Evolutionary conservation across 768 basidiomycete genomes (phyloP), one percentile per base, ranked within the genome.

Genomic region (Hirschioporus abietinus): DNA sequence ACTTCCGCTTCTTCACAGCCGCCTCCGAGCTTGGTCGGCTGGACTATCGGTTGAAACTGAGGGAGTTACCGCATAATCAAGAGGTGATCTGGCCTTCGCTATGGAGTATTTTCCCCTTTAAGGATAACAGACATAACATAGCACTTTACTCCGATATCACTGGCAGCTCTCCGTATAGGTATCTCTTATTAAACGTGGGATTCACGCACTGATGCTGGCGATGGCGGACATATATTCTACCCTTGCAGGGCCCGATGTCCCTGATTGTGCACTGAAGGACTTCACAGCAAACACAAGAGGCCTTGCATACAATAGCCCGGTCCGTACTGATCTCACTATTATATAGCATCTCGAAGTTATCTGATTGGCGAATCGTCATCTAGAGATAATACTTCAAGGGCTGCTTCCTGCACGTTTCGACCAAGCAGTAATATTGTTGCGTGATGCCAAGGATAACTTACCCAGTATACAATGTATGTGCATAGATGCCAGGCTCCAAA

Each of bases 231-330:
- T 15, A 52, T 15, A 52, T 20, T 10, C 12, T 5, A 12, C 42
- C 42, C 20, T 52, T 12, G 42, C 42, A 52, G 42, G 42, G 42
- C 12, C 1, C 15, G 42, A 15, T 52, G 42, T 20, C 42, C 42
- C 42, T 52, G 42, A 52, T 52, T 52, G 42, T 52, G 42, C 42
- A 52, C n/a, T n/a, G n/a, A 52, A 52, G 42, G 42, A 52, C 42
- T 15, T 10, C 20, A 20, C 42, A 20, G 12, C 42, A 52, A 52
- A 52, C 42, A 52, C 42, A 8, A 30, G 30, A 52, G 20, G 42
- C 12, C 20, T 52, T 20, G 20, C 12, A 15, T 52, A 52, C 42
- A 52, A 52, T 52, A 30, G 30, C 42, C 42, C 42, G 42, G 42
- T 52, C 42, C 42, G 42, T 15, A 52, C 42, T 20, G 20, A 5